Evolutionary conservation across 2,329 filamentous ascomycete species (phyloP).

Genomic region (Leptographium lundbergii): DNA sequence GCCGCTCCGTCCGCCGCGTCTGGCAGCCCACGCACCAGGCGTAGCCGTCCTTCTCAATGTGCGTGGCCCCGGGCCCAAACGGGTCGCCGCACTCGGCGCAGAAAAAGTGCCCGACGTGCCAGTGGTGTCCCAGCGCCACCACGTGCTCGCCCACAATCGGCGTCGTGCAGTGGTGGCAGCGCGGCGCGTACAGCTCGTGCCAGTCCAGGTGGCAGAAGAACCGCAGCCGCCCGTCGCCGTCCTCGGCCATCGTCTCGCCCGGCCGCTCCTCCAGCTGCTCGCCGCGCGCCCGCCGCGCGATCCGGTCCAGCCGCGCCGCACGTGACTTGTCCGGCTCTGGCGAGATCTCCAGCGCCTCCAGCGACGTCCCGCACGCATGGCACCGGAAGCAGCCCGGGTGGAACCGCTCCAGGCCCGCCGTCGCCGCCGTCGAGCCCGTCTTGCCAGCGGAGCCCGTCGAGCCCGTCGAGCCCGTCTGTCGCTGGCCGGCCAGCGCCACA

Average conservation of each 20-base stretch:
- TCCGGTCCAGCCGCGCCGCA: constrained; percentile 59
- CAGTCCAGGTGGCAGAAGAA: constrained; percentile 99
- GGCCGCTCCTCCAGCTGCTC: constrained; percentile 50
- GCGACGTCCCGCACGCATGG: constrained; percentile 70
- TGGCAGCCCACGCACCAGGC: constrained; percentile 94
- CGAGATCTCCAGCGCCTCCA: constrained; percentile 94
- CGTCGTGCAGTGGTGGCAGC: constrained; percentile 92
- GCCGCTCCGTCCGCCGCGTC: constrained; percentile 79
- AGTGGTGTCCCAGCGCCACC: constrained; percentile 86
- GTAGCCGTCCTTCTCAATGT: constrained; percentile 91
- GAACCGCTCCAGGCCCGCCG: constrained; percentile 42
- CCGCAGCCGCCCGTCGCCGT: constrained; percentile 60
- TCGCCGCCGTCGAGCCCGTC: neutral
- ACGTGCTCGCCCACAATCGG: constrained; percentile 93
- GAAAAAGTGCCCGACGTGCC: constrained; percentile 97
- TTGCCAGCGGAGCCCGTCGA: neutral
- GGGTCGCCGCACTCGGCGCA: constrained; percentile 97
- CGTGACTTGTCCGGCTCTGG: constrained; percentile 71
- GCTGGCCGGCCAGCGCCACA: constrained; percentile 55
- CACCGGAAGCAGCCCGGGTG: constrained; percentile 91
- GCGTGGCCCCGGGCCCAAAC: constrained; percentile 58
- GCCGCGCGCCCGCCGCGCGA: constrained; percentile 45
- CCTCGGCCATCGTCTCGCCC: constrained; percentile 52
- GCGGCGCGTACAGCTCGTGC: constrained; percentile 85
- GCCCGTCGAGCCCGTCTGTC: constrained; percentile 25